phyloP scores from a whole-genome alignment of 2,329 filamentous ascomycete genomes.

The Colletotrichum chrysophilum region DNA sequence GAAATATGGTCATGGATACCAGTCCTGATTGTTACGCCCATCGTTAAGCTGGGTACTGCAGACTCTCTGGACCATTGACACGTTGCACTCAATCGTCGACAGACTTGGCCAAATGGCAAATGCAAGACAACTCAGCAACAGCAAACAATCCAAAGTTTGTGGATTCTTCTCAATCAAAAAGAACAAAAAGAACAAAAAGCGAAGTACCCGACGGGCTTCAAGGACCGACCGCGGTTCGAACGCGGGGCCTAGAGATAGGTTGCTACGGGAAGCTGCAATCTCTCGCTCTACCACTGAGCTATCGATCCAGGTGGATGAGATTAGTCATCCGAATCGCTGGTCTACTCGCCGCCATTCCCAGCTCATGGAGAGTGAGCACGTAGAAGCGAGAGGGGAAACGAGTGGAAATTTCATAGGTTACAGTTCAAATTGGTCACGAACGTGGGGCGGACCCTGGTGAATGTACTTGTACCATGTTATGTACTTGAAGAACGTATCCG shows the following conservation, averaged over 20 bases:
- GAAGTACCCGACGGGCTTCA: rapidly evolving
- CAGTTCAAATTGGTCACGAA: neutral
- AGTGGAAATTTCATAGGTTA: neutral
- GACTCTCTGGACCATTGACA: neutral
- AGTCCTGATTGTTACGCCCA: neutral
- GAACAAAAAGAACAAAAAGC: neutral
- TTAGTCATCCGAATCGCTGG: constrained; percentile 9
- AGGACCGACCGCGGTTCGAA: constrained; percentile 22
- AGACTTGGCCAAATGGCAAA: neutral
- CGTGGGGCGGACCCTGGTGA: constrained; percentile 1
- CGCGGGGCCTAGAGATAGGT: constrained; percentile 21
- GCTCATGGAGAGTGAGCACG: neutral
- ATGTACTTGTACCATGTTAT: neutral
- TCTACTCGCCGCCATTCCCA: neutral
- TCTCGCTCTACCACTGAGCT: constrained; percentile 23
- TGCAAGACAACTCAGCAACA: neutral
- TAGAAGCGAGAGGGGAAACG: neutral
- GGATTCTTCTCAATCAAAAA: neutral
- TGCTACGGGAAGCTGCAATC: constrained; percentile 13
- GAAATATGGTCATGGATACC: neutral
- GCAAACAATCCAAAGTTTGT: neutral
- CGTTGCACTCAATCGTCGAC: neutral
- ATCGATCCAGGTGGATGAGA: constrained; percentile 4
- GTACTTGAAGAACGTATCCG: neutral
- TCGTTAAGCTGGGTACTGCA: neutral